phyloP scores from a whole-genome alignment of 1,284 basidiomycete species.

The Stereum hirsutum region DNA sequence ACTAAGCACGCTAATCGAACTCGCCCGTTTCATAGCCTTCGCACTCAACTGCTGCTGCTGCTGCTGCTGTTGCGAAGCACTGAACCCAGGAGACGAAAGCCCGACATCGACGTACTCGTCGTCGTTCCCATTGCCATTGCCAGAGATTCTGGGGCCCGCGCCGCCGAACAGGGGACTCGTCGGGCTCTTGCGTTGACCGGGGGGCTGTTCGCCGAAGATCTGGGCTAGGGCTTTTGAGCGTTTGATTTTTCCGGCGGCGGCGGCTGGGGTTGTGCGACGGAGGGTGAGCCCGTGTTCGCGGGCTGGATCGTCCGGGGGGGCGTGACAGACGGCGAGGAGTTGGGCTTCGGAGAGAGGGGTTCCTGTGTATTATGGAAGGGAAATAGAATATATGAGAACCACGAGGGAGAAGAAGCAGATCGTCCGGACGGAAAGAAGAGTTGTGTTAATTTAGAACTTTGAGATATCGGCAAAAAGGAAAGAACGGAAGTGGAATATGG shows the following conservation, averaged over 20 bases:
- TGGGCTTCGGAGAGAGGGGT: slow-evolving; percentile 78
- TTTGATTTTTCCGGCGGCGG: slow-evolving; percentile 23
- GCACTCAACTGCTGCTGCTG: slow-evolving; percentile 20
- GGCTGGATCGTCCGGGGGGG: slow-evolving; percentile 70
- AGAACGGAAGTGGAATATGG: too few species aligned
- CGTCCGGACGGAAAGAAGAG: too few species aligned
- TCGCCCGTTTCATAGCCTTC: slow-evolving; percentile 84
- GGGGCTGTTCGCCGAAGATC: slow-evolving; percentile 51
- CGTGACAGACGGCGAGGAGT: slow-evolving; percentile 80
- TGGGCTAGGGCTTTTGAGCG: slow-evolving; percentile 38
- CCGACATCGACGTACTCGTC: slow-evolving; percentile 36
- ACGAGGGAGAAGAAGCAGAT: too few species aligned
- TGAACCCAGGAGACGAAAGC: slow-evolving; percentile 20
- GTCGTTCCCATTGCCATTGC: slow-evolving; percentile 10
- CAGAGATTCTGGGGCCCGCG: slow-evolving; percentile 16
- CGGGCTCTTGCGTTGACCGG: slow-evolving; percentile 22
- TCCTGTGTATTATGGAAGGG: slow-evolving; percentile 24
- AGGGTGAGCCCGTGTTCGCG: slow-evolving; percentile 81
- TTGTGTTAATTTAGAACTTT: too few species aligned
- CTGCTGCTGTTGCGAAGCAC: slow-evolving; percentile 7
- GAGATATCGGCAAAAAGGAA: too few species aligned
- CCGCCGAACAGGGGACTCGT: slow-evolving; percentile 24
- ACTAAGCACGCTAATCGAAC: slow-evolving; percentile 89
- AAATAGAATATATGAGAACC: too few species aligned
- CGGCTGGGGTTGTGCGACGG: slow-evolving; percentile 27